Conservation (phyloP, 768 basidiomycete genomes). For the Amylocystis lapponica region DNA sequence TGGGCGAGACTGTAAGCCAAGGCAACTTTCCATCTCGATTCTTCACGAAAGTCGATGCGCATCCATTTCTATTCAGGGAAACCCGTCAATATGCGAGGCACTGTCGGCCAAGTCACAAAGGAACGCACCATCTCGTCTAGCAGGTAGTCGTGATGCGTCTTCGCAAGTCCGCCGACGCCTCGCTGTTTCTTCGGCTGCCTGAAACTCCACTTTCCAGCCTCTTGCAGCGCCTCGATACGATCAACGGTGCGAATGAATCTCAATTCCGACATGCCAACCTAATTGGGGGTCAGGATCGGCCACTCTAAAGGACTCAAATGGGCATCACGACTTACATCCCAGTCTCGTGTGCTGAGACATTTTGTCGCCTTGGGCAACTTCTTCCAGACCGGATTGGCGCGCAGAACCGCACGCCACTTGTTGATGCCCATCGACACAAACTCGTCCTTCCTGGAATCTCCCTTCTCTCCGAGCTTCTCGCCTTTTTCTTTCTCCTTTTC, state of each 20-base stretch:
- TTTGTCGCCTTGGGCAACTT: constrained; percentile 67
- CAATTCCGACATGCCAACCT: constrained; percentile 80
- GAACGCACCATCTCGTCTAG: constrained; percentile 88
- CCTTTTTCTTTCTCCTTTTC: constrained; percentile 42
- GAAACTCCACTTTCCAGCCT: constrained; percentile 81
- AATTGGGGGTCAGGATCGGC: constrained; percentile 5
- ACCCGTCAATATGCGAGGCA: background rate
- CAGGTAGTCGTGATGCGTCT: constrained; percentile 93
- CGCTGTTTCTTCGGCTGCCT: constrained; percentile 94
- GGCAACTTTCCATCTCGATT: constrained; percentile 86
- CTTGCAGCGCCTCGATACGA: constrained; percentile 78
- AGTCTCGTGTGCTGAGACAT: constrained; percentile 74
- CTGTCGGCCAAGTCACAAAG: constrained; percentile 4
- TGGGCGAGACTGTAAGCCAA: constrained; percentile 79
- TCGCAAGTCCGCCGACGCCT: constrained; percentile 64
- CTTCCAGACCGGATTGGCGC: constrained; percentile 72
- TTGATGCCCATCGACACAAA: constrained; percentile 47
- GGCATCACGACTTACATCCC: constrained; percentile 53
- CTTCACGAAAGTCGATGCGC: constrained; percentile 91
- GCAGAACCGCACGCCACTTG: constrained; percentile 61
- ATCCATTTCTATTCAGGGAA: constrained; percentile 89
- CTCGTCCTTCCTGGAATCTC: constrained; percentile 50
- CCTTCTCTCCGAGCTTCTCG: constrained; percentile 32
- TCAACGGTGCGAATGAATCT: constrained; percentile 76
- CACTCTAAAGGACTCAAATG: background rate